Base-by-base conservation (phyloP, 306 rosid species). In the Hippophae rhamnoides region DNA sequence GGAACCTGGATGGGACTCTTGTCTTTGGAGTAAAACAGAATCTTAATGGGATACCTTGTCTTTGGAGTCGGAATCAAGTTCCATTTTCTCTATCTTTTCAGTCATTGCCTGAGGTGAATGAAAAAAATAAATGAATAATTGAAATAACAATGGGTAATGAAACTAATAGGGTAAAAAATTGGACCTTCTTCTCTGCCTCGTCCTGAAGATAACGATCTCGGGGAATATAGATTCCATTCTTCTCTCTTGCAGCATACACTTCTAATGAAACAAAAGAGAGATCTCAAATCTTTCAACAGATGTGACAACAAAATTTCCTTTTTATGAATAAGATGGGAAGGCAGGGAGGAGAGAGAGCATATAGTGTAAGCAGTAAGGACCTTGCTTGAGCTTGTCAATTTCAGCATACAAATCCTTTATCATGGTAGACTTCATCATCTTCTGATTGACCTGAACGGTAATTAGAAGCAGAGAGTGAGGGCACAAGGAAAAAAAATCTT, bases 361-460 rank as follows among this genome's bases (percentile, higher is more conserved):
- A 49, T 2, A 13, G 41, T 56, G 51, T 62, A 52, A 61, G 65
- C 51, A 57, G 65, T 54, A 48, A 66, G 57, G 62, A 89, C 97
- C 99, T 93, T 93, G 99, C 83, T 93, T 93, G 54, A 93, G 90
- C 63, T 94, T 79, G 76, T 89, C 97, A 66, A 89, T 93, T 72
- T 89, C 99, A 70, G 94, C 75, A 78, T 93, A 93, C 75, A 93
- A 81, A 74, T 93, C 99, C 77, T 88, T 93, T 53, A 93, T 93
- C 84, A 93, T 56, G 43, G 99, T 97, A 75, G 99, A 89, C 74
- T 93, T 93, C 99, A 93, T 89, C 99, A 93, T 89, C 80, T 93
- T 93, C 77, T 93, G 99, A 69, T 93, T 93, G 67, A 93, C 62
- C 97, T 93, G 92, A 69, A 77, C 41, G 65, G 13, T 10, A 54